Evolutionary conservation across 176 grass and related monocot genomes (phyloP).

Genomic region (Phoenix dactylifera): DNA sequence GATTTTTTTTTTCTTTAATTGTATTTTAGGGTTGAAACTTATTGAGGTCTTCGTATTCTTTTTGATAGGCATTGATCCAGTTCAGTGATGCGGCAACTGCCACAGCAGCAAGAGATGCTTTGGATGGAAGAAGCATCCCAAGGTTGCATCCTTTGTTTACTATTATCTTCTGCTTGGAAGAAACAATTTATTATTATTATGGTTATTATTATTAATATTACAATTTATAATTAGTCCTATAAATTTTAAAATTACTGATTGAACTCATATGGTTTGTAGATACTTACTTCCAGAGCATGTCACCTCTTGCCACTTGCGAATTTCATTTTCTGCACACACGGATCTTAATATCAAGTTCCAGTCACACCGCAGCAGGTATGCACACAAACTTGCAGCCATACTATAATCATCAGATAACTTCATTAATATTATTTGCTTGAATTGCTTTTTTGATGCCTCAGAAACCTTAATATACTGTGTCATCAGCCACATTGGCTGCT

Average conservation of each 20-base stretch:
- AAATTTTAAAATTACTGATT: no score
- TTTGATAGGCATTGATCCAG: slow-evolving; percentile 77
- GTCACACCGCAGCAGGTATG: slow-evolving; percentile 87
- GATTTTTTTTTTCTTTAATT: no score
- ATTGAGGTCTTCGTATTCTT: not conserved
- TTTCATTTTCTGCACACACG: slow-evolving; percentile 87
- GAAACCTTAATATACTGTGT: no score
- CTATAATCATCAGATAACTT: no score
- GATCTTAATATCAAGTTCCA: slow-evolving; percentile 99
- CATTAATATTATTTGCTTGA: no score
- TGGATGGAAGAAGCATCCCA: slow-evolving; percentile 98
- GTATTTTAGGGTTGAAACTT: no score
- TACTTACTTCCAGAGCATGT: slow-evolving; percentile 92
- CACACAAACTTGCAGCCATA: not conserved
- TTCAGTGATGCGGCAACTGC: slow-evolving; percentile 82
- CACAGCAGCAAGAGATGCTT: slow-evolving; percentile 75
- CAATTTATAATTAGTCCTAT: no score
- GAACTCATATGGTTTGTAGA: slow-evolving; percentile 6
- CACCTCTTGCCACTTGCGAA: slow-evolving; percentile 59
- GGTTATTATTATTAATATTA: no score
- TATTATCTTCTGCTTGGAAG: not conserved
- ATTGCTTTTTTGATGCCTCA: no score
- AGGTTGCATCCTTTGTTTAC: slow-evolving; percentile 33
- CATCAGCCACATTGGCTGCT: no score
- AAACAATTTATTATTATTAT: no score